Conservation (phyloP, 768 basidiomycete species). For the Coprinellus aureogranulatus region DNA sequence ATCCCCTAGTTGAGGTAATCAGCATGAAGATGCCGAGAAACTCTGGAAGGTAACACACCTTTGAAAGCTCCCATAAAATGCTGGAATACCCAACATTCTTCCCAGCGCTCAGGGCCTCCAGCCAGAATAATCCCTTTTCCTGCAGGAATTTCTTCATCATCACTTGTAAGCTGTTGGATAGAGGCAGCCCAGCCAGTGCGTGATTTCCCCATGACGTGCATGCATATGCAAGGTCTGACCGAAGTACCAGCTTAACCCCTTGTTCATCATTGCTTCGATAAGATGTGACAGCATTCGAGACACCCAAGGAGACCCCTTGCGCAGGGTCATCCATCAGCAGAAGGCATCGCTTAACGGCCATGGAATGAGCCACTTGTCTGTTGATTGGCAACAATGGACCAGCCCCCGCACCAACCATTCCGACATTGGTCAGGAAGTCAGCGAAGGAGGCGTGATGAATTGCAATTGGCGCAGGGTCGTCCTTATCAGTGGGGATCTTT, state of each 20-base stretch:
- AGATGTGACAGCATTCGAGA: neutral
- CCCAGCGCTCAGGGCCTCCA: conserved; percentile 28
- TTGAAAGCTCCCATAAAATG: neutral
- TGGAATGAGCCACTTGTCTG: too few species aligned
- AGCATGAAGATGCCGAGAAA: neutral
- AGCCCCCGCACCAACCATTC: too few species aligned
- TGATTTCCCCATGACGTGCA: conserved; percentile 5
- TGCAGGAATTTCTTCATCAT: neutral
- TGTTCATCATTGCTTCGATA: neutral
- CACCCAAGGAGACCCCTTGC: neutral
- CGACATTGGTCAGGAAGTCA: neutral
- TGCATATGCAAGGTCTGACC: conserved; percentile 2
- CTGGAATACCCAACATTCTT: conserved; percentile 10
- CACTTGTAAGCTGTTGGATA: neutral
- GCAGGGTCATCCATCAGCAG: too few species aligned
- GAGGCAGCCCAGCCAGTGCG: neutral
- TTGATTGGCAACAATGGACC: too few species aligned
- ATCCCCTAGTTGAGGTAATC: neutral
- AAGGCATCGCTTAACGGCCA: too few species aligned
- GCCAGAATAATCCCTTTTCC: conserved; percentile 24
- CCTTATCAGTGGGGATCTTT: neutral
- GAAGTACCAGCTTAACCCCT: neutral
- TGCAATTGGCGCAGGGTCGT: neutral
- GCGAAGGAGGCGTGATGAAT: neutral
- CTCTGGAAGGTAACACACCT: conserved; percentile 8